Evolutionary conservation across 352 stramenopile species (phyloP), one percentile per base, ranked within the genome.

Genomic region (Phytophthora capsici): DNA sequence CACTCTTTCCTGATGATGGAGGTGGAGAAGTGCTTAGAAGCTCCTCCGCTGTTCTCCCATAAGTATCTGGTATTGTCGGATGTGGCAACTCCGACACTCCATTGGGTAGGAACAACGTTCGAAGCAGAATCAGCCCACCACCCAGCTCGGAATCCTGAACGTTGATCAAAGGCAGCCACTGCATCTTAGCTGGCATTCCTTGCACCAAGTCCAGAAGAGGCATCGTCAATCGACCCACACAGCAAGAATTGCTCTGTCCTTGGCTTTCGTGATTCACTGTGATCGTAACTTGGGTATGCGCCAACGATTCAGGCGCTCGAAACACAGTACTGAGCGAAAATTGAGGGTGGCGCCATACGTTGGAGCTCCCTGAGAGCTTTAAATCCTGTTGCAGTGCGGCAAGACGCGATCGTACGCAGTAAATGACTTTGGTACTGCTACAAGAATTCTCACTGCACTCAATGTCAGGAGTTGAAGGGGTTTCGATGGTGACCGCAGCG

Each of bases 71-170:
- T 13, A 69, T 48, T 2, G 62, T 84, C 4, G 75, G 77, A 16
- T 88, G 78, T 3, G 82, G 77, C 9, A 86, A 52, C 8, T 65
- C 55, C 6, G 71, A 72, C 19, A 88, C 74, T 0, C 80, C 83
- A 14, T 91, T 78, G 0, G 83, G 73, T 1, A 90, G 66, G 37
- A 91, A 91, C 10, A 89, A 47, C 7, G 83, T 86, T 2, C 83
- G 83, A 40, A 91, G 65, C 17, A 79, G 68, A 41, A 83, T 49
- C 14, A 76, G 45, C 0, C 72, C 67, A 28, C 54, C 66, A 6
- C 54, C 43, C 9, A 13, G 12, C 2, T 70, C 22, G 4, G 20
- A 16, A 26, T 55, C 44, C n/a, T 7, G 36, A 8, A 22, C 14
- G 8, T 38, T 63, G 8, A 34, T 30, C 16, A 91, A 71, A 17